phyloP scores from a whole-genome alignment of 805 yeast genomes.

The Lachancea lanzarotensis region DNA sequence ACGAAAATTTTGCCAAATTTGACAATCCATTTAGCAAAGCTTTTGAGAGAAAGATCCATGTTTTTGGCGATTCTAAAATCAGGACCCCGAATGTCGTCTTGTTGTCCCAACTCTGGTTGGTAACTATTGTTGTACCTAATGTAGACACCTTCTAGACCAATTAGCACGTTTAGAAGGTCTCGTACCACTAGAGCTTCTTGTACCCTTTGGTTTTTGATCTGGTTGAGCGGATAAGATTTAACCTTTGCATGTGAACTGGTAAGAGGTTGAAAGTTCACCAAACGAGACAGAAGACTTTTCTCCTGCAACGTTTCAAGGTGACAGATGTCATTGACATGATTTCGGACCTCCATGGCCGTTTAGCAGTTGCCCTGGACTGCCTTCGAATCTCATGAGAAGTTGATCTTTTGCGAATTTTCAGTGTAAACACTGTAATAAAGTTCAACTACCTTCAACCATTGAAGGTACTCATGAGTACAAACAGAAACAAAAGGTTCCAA shows the following conservation, averaged over 20 bases:
- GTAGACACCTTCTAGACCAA: slow-evolving; percentile 74
- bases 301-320: not conserved
- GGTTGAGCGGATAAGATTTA: slow-evolving; percentile 42
- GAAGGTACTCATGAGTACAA: no score
- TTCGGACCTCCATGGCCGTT: slow-evolving; percentile 6
- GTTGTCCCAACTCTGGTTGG: slow-evolving; percentile 34
- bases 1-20: slow-evolving; percentile 57
- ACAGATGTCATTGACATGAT: not conserved
- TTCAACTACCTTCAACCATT: no score
- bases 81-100: slow-evolving; percentile 37
- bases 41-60: slow-evolving; percentile 67
- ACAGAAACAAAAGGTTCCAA: no score
- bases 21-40: slow-evolving; percentile 55
- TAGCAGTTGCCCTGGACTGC: not conserved
- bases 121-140: slow-evolving; percentile 61
- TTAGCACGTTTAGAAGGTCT: slow-evolving; percentile 61
- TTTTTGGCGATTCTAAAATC: slow-evolving; percentile 66
- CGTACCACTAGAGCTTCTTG: slow-evolving; percentile 70
- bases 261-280: slow-evolving; percentile 8
- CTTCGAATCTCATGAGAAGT: not conserved
- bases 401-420: slow-evolving; percentile 1
- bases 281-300: slow-evolving; percentile 2
- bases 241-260: slow-evolving; percentile 24
- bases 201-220: slow-evolving; percentile 40
- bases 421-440: not conserved